phyloP scores from a whole-genome alignment of 139 green algal genomes.

The Chlorella ohadii region DNA sequence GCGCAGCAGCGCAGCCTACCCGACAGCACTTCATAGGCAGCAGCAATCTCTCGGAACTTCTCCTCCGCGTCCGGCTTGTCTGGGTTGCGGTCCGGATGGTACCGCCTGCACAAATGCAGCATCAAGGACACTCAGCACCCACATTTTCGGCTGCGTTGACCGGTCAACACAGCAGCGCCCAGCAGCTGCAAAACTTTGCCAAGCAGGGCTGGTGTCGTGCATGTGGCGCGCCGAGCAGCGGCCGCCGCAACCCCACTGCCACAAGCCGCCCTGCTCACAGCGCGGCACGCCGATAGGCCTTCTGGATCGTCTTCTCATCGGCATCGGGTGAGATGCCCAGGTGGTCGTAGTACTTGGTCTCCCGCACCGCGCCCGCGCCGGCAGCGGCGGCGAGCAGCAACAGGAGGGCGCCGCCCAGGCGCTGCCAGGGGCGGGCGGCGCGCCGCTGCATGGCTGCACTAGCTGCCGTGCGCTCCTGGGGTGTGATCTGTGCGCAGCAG shows the following conservation, averaged over 20 bases:
- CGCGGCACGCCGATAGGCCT: conserved; percentile 79
- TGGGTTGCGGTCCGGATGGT: conserved; percentile 86
- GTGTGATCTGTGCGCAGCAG: no score
- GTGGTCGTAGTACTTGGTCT: conserved; percentile 80
- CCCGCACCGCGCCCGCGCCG: conserved; percentile 49
- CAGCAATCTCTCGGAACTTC: conserved; percentile 73
- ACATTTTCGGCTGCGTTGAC: no score
- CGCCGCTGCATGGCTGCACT: no score
- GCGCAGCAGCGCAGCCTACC: background rate
- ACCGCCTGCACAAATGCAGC: conserved; percentile 38
- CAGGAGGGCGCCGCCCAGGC: background rate
- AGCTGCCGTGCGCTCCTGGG: no score
- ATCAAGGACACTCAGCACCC: background rate
- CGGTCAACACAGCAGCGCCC: no score
- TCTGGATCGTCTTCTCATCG: conserved; percentile 85
- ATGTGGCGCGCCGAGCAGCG: background rate
- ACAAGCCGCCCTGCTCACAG: conserved; percentile 49
- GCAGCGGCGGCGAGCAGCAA: conserved; percentile 10
- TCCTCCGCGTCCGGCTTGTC: conserved; percentile 86
- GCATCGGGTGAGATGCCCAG: conserved; percentile 74
- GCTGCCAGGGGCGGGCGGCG: background rate
- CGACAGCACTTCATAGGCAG: conserved; percentile 79
- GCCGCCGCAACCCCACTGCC: background rate
- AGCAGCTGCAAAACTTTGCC: no score
- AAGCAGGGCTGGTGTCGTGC: no score